Base-by-base conservation (phyloP, 495 filamentous ascomycete species). In the Penicillium steckii region DNA sequence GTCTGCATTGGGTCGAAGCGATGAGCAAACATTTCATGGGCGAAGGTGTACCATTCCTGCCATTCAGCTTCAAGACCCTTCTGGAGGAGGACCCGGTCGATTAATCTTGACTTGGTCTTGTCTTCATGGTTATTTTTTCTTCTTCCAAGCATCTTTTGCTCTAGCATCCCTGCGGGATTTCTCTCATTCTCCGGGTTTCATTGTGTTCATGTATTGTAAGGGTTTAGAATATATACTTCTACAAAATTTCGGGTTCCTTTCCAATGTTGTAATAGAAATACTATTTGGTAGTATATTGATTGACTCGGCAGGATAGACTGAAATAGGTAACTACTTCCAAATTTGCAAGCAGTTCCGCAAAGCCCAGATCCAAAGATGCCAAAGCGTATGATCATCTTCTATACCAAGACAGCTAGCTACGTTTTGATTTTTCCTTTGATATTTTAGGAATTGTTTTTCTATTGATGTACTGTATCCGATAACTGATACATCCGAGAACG, bases 1-100 rank as follows among this genome's bases (percentile, higher is more conserved):
- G 94, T 77, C 80, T 99, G 51, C 95, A 97, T 64, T 99, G 94
- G 94, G 94, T 99, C 51, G 94, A 99, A 69, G 91, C 94, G n/a
- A 97, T 97, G 84, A 94, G 90, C 74, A 98, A 98, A 74, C 95
- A 97, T 77, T 96, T 97, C 75, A 87, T 97, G 67, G 95, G 95
- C 55, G 91, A 91, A 48, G 94, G 94, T 37, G 80, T 94, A 66
- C 77, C 91, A 30, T 97, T 99, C 73, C 77, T 87, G 60, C 94
- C 94, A 8, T 97, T 98, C 69, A 91, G 87, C 63, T 97, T 97
- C 67, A 85, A 86, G 75, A 77, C 83, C 17, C 70, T 97, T 56
- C 70, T 98, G 50, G 94, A 98, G 68, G 91, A 96, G 67, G 89
- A 93, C 48, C 77, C 81, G 38, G 74, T 80, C 25, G 82, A 85